phyloP scores from a whole-genome alignment of 805 yeast genomes.

The Hanseniaspora hatyaiensis region DNA sequence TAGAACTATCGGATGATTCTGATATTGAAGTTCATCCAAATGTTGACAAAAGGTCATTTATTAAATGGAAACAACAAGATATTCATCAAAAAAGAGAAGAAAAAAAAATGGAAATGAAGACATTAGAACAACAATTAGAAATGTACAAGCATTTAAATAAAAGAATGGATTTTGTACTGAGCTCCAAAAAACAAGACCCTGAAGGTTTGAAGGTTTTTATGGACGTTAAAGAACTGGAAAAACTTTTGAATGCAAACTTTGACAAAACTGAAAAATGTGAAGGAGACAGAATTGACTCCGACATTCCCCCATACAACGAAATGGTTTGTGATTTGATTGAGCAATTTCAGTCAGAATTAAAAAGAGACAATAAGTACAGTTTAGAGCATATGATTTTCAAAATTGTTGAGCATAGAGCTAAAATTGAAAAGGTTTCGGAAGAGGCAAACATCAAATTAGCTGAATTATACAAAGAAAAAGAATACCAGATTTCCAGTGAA shows the following conservation, averaged over 20 bases:
- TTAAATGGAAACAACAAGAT: constrained; percentile 93
- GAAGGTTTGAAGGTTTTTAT: constrained; percentile 19
- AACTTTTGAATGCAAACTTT: constrained; percentile 39
- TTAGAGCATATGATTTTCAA: constrained; percentile 33
- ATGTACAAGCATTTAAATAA: constrained; percentile 68
- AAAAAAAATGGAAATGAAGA: constrained; percentile 64
- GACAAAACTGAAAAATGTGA: constrained; percentile 48
- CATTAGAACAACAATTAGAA: constrained; percentile 61
- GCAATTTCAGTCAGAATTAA: constrained; percentile 57
- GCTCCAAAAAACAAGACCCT: constrained; percentile 34
- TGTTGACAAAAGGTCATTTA: constrained; percentile 85
- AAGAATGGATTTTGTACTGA: constrained; percentile 57
- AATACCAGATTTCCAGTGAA: constrained; percentile 69
- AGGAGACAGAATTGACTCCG: constrained; percentile 34
- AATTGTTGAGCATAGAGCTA: constrained; percentile 48
- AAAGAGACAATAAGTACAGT: constrained; percentile 33
- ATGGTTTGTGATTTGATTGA: constrained; percentile 82
- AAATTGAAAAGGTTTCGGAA: constrained; percentile 53
- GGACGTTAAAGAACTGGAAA: constrained; percentile 27
- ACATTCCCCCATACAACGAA: constrained; percentile 64
- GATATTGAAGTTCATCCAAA: constrained; percentile 97
- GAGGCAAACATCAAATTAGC: constrained; percentile 57
- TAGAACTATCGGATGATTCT: constrained; percentile 91
- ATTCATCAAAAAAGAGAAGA: constrained; percentile 86
- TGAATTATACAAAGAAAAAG: constrained; percentile 57